Evolutionary conservation across 1,284 basidiomycete genomes (phyloP).

Genomic region (Heimioporus retisporus): DNA sequence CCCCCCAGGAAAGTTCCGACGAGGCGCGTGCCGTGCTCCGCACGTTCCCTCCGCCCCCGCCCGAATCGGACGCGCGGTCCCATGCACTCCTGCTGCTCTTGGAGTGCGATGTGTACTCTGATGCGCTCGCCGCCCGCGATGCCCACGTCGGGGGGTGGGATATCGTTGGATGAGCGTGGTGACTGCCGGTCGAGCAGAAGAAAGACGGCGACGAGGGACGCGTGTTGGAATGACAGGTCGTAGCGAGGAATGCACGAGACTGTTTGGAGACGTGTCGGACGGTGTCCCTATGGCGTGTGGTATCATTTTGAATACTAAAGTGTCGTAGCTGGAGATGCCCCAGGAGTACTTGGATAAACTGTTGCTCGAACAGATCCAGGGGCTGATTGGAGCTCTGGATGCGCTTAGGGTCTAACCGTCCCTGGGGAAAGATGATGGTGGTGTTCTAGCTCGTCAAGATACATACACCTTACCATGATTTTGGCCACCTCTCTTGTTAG

Average conservation of each 20-base stretch:
- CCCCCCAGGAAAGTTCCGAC: constrained; percentile 88
- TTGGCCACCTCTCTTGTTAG: no score
- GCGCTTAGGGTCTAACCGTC: constrained; percentile 76
- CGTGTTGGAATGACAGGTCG: constrained; percentile 79
- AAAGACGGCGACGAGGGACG: constrained; percentile 66
- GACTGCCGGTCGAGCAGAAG: constrained; percentile 78
- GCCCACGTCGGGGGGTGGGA: constrained; percentile 95
- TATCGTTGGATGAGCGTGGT: constrained; percentile 96
- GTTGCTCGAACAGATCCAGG: constrained; percentile 81
- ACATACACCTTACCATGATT: no score
- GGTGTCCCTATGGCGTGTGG: constrained; percentile 53
- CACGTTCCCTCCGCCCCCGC: constrained; percentile 57
- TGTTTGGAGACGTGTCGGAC: constrained; percentile 86
- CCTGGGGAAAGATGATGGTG: constrained; percentile 59
- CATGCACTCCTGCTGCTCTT: constrained; percentile 59
- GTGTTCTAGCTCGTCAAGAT: neutral
- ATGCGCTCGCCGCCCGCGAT: constrained; percentile 86
- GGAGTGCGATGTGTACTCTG: constrained; percentile 73
- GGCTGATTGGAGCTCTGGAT: constrained; percentile 80
- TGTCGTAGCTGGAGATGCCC: constrained; percentile 71
- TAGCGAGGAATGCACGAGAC: constrained; percentile 84
- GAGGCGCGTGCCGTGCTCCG: constrained; percentile 66
- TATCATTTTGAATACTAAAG: neutral
- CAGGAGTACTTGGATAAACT: constrained; percentile 84
- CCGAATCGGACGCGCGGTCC: constrained; percentile 17